phyloP scores from a whole-genome alignment of 192 early-diverging fungal genomes.

The Funneliformis geosporum region DNA sequence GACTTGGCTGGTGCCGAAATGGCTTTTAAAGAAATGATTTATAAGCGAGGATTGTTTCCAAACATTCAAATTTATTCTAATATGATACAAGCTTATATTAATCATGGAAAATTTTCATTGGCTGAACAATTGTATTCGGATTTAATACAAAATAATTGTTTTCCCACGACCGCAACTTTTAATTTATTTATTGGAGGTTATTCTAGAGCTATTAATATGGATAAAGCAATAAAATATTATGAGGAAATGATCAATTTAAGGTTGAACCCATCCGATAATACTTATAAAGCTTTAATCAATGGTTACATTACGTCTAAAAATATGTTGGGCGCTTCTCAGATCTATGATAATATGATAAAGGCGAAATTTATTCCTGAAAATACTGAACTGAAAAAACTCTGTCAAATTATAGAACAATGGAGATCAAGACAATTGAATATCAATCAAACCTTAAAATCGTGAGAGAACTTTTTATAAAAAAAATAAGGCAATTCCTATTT shows the following conservation, averaged over 20 bases:
- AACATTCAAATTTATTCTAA: constrained; percentile 5
- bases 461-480: neutral
- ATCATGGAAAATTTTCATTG: neutral
- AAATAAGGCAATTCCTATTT: neutral
- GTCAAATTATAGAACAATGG: constrained; percentile 8
- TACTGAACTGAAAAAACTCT: neutral
- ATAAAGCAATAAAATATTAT: constrained; percentile 6
- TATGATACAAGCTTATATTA: constrained; percentile 14
- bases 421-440: neutral
- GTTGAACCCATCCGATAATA: neutral
- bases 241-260: neutral
- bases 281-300: constrained; percentile 11
- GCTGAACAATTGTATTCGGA: constrained; percentile 19
- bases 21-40: constrained; percentile 26
- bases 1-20: constrained; percentile 10
- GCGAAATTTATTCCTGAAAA: neutral
- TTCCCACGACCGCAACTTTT: neutral
- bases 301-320: neutral
- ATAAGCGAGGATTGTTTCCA: neutral
- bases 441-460: neutral
- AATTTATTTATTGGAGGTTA: constrained; percentile 25
- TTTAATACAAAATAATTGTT: neutral
- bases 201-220: neutral
- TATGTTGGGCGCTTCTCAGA: neutral
- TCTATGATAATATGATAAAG: constrained; percentile 20